Evolutionary conservation across 257 asterid species (phyloP).

Genomic region (Echium plantagineum): DNA sequence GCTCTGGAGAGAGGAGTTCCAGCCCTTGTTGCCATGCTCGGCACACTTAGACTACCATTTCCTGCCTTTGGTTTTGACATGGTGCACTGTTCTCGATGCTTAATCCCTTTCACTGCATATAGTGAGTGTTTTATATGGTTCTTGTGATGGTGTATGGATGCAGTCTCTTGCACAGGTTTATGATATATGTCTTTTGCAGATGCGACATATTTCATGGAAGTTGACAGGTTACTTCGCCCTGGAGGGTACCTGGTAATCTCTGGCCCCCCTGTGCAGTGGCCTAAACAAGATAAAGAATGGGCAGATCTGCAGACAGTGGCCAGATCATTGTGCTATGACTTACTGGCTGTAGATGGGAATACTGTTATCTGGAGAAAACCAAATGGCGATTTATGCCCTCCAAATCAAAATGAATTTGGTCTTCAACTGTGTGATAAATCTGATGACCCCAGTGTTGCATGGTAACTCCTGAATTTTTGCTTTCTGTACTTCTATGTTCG

Average conservation of each 20-base stretch:
- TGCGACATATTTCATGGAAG: constrained; percentile 93
- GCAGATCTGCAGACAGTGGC: constrained; percentile 91
- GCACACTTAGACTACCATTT: constrained; percentile 90
- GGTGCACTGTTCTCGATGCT: constrained; percentile 94
- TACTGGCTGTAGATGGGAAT: constrained; percentile 90
- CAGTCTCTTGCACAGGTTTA: constrained; percentile 4
- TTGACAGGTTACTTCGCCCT: constrained; percentile 90
- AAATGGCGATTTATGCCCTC: constrained; percentile 60
- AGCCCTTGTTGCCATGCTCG: constrained; percentile 97
- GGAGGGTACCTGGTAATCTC: constrained; percentile 95
- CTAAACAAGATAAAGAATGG: constrained; percentile 95
- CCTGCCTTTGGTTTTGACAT: constrained; percentile 84
- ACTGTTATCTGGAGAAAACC: constrained; percentile 94
- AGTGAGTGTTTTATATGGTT: constrained; percentile 39
- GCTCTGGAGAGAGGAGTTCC: constrained; percentile 97
- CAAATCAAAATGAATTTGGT: constrained; percentile 72
- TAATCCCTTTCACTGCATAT: constrained; percentile 88
- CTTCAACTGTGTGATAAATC: constrained; percentile 59
- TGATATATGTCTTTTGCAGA: constrained; percentile 45
- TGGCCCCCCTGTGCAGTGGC: constrained; percentile 97
- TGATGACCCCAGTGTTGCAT: constrained; percentile 69
- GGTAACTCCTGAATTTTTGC: constrained; percentile 36
- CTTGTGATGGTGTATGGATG: constrained; percentile 4
- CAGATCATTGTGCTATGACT: constrained; percentile 72
- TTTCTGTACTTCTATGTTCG: constrained; percentile 1